Conservation (phyloP, 164 flowering plant genomes). For the Cinnamomum micranthum region DNA sequence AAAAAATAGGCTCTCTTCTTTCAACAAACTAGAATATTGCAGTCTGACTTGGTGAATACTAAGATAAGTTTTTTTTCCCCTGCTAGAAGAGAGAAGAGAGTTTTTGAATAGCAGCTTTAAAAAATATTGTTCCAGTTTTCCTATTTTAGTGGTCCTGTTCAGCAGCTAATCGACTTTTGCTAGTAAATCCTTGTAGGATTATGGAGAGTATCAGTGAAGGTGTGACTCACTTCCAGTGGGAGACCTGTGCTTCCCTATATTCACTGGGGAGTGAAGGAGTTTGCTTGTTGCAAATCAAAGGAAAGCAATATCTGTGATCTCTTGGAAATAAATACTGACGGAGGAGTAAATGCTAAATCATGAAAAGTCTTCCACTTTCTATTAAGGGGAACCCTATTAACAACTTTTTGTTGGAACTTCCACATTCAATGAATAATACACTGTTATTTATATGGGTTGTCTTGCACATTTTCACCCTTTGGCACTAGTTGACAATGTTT, state of each 20-base stretch:
- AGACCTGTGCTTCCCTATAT: constrained; percentile 52
- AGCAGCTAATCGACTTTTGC: no score
- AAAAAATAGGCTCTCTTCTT: no score
- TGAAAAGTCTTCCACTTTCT: constrained; percentile 42
- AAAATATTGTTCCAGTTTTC: no score
- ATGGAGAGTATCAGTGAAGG: no score
- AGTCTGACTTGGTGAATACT: no score
- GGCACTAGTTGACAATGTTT: constrained; percentile 28
- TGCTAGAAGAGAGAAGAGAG: no score
- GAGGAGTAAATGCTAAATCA: constrained; percentile 60
- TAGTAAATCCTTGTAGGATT: no score
- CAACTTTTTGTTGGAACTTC: constrained; percentile 48
- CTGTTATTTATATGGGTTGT: constrained; percentile 58
- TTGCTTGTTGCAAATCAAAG: constrained; percentile 52
- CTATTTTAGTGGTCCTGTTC: no score
- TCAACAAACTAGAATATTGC: no score
- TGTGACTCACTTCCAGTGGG: no score
- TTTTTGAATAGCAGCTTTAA: no score
- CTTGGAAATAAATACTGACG: constrained; percentile 51
- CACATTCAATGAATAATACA: constrained; percentile 72
- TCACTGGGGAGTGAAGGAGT: constrained; percentile 64
- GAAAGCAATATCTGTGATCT: constrained; percentile 72
- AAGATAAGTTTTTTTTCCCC: no score
- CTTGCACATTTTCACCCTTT: constrained; percentile 61
- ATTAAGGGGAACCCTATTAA: constrained; percentile 33